A percentile compares a stretch with the other conserved stretches of the same genome.
Evolutionary conservation across 495 filamentous ascomycete genomes (phyloP).

Genomic region (Aspergillus ellipticus): DNA sequence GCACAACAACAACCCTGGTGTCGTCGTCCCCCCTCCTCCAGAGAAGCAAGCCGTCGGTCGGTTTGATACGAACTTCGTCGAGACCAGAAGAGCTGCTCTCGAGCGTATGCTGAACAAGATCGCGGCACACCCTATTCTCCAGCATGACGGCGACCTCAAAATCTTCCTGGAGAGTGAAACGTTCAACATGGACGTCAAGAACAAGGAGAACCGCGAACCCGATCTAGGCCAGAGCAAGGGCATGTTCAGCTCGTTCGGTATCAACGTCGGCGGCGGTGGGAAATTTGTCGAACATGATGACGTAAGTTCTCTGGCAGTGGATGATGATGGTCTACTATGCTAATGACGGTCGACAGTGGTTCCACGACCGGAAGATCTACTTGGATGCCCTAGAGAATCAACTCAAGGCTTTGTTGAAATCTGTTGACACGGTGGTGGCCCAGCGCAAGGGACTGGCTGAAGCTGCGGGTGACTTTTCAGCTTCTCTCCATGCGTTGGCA

Average conservation of each 20-base stretch:
- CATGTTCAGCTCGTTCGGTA: slow-evolving; percentile 79
- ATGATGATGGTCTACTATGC: not conserved
- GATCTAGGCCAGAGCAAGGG: slow-evolving; percentile 86
- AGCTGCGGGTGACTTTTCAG: slow-evolving; percentile 86
- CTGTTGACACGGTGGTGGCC: slow-evolving; percentile 84
- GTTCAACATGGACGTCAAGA: slow-evolving; percentile 94
- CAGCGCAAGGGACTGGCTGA: slow-evolving; percentile 92
- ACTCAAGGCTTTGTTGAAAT: slow-evolving; percentile 87
- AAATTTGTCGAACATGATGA: slow-evolving; percentile 99
- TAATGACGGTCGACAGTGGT: slow-evolving; percentile 60
- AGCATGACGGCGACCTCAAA: slow-evolving; percentile 91
- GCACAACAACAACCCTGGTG: slow-evolving; percentile 89
- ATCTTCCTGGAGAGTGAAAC: slow-evolving; percentile 94
- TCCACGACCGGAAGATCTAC: slow-evolving; percentile 92
- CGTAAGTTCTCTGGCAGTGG: slow-evolving; percentile 49
- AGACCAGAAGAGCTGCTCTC: slow-evolving; percentile 80
- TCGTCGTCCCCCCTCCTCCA: slow-evolving; percentile 92
- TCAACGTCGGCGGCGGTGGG: slow-evolving; percentile 64
- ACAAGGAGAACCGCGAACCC: slow-evolving; percentile 90
- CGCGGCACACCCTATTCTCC: slow-evolving; percentile 82
- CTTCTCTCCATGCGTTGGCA: slow-evolving; percentile 83
- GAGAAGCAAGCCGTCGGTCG: slow-evolving; percentile 97
- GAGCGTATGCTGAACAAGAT: slow-evolving; percentile 98
- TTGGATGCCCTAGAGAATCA: slow-evolving; percentile 93
- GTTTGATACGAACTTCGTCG: slow-evolving; percentile 96